Base-by-base conservation (phyloP, 805 yeast genomes). In the Lachancea sp. region DNA sequence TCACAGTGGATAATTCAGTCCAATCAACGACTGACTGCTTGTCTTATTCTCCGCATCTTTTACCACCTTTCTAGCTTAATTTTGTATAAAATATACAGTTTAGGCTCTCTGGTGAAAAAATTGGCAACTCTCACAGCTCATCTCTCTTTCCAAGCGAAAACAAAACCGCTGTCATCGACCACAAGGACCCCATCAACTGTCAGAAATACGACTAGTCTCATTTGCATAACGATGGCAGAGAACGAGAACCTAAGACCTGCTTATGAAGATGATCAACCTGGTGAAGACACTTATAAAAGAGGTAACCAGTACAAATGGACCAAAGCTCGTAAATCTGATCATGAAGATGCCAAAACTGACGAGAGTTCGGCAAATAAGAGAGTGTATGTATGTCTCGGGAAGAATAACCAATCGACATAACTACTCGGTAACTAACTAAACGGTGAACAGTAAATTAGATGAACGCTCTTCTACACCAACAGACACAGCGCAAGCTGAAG, bases 401-500 rank as follows among this genome's bases (percentile, higher is more conserved):
- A 22, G 25, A 22, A 22, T 12, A 20, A n/a, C n/a, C n/a, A n/a
- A n/a, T n/a, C 20, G 15, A 12, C 36, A 8, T 19, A 17, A 42
- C 41, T 18, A 36, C 37, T 42, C 10, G 29, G 12, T 10, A 3
- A 38, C 15, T 20, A 22, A 37, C 36, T 2, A 4, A 6, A 22
- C n/a, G n/a, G n/a, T 20, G n/a, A 22, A 17, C 37, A 54, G 52
- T 31, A 54, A 49, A 45, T 45, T 50, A 37, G 53, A 53, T 16
- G 47, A 50, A 35, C 49, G n/a, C 54, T 53, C 15, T 47, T 49
- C 31, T 49, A 11, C 31, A 7, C 4, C 35, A 32, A 32, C 35
- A 32, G 79, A 62, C 89, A 82, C 25, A 15, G 13, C 38, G 60
- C 84, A 70, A 15, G 65, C 78, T 25, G 91, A 90, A 11, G 73